Base-by-base conservation (phyloP, 2,329 filamentous ascomycete genomes). In the Beauveria sp. region DNA sequence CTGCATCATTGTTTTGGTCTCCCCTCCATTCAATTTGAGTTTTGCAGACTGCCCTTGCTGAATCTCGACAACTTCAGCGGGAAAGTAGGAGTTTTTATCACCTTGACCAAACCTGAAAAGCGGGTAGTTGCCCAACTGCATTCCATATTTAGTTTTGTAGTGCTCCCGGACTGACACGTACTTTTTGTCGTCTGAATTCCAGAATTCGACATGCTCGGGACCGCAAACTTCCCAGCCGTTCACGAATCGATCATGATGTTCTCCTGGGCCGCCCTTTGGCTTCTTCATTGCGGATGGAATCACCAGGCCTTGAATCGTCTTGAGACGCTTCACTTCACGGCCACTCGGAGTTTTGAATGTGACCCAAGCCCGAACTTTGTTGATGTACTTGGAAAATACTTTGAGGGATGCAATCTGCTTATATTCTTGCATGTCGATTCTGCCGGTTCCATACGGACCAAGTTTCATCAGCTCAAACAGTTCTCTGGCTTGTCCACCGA, bases 1-100 rank as follows among this genome's bases (percentile, higher is more conserved):
- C 0, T 75, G 74, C 51, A 93, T 84, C 90, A 94, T 92, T 0
- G 75, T 68, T 0, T 80, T 77, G 0, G 88, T 89, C 68, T 93
- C 88, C 0, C 77, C 71, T 0, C 80, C 76, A 0, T 71, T 79
- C 18, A 92, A 76, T 66, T 86, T 85, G 4, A 80, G 75, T 44
- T 81, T 83, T 24, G 85, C 79, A 0, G 81, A 72, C 68, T 94
- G 90, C 0, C 88, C 89, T 1, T 82, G 78, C 9, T 84, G 69
- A 3, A 94, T 80, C 4, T 76, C 71, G 64, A 89, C 86, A 6
- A 86, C 75, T 69, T 92, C 88, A 0, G 84, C 81, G 0, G 89
- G 88, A 43, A 90, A 72, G 66, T 88, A 91, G 0, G 77, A 78
- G 0, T 88, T 86, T 12, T 80, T 81, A 0, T 76, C 72, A 0